Conservation (phyloP, 257 asterid species). For the Ajuga chamaepitys region DNA sequence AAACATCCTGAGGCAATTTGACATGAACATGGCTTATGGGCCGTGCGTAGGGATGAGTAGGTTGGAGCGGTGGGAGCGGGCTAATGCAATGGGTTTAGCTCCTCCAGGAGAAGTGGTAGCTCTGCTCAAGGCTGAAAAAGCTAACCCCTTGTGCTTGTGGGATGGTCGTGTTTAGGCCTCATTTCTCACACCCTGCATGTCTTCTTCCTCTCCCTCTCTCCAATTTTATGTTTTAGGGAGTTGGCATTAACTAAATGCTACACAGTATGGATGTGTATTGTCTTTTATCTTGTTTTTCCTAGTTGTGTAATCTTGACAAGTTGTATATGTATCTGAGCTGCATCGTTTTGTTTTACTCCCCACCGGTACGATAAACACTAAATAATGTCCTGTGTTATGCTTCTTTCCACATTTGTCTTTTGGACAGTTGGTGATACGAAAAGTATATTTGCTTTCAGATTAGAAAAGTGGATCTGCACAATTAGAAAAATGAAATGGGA, state of each 20-base stretch:
- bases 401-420: too few species aligned
- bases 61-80: slow-evolving; percentile 72
- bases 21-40: slow-evolving; percentile 75
- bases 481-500: too few species aligned
- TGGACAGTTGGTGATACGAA: too few species aligned
- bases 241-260: neutral
- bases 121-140: slow-evolving; percentile 36
- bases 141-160: slow-evolving; percentile 52
- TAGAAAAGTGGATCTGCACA: too few species aligned
- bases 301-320: neutral
- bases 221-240: neutral
- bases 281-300: neutral
- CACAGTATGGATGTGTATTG: neutral
- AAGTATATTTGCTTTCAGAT: too few species aligned
- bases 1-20: slow-evolving; percentile 61
- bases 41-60: slow-evolving; percentile 80
- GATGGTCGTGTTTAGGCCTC: slow-evolving; percentile 51
- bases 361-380: neutral
- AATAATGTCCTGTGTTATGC: neutral
- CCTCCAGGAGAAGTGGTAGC: slow-evolving; percentile 50
- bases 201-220: neutral
- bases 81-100: slow-evolving; percentile 43
- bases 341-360: neutral
- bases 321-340: neutral
- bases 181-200: neutral